Conservation (phyloP, 805 yeast genomes). For the Saccharomycopsis sp. region DNA sequence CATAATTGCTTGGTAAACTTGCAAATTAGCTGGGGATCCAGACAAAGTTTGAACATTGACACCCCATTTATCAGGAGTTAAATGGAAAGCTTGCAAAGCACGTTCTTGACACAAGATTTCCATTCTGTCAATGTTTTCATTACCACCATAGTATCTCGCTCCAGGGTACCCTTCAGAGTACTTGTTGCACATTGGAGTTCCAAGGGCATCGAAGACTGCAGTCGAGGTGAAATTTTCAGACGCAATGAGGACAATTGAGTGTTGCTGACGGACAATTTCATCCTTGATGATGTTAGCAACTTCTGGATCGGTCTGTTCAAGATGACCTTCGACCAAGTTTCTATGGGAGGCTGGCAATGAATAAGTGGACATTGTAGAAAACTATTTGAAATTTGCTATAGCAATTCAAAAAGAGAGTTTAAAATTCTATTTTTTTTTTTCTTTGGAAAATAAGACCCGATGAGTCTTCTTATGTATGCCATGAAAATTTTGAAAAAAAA, state of each 20-base stretch:
- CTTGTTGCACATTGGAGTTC: conserved; percentile 95
- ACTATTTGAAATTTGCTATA: too few relatives aligned
- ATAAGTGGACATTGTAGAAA: conserved; percentile 31
- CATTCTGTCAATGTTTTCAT: conserved; percentile 86
- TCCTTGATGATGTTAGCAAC: conserved; percentile 68
- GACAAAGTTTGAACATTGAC: conserved; percentile 93
- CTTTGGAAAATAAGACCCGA: too few relatives aligned
- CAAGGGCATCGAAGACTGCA: conserved; percentile 89
- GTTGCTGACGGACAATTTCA: conserved; percentile 82
- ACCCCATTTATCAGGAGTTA: conserved; percentile 86
- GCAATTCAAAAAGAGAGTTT: too few relatives aligned
- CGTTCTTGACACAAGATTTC: conserved; percentile 87
- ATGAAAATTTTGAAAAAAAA: too few relatives aligned
- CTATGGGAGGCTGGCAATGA: conserved; percentile 63
- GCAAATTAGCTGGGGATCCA: conserved; percentile 95
- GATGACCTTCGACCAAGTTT: conserved; percentile 57
- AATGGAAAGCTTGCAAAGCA: conserved; percentile 76
- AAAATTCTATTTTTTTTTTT: too few relatives aligned
- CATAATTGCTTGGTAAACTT: conserved; percentile 83
- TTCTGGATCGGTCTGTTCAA: conserved; percentile 74
- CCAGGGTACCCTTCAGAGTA: conserved; percentile 99
- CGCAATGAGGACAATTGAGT: conserved; percentile 87
- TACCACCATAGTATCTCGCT: conserved; percentile 97
- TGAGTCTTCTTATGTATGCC: too few relatives aligned
- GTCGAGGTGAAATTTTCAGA: conserved; percentile 95